These are phyloP conservation scores for Umbelopsis ramanniana DNA, from an alignment of 192 early-diverging fungal genomes.

Conservation along the genomic window DNA sequence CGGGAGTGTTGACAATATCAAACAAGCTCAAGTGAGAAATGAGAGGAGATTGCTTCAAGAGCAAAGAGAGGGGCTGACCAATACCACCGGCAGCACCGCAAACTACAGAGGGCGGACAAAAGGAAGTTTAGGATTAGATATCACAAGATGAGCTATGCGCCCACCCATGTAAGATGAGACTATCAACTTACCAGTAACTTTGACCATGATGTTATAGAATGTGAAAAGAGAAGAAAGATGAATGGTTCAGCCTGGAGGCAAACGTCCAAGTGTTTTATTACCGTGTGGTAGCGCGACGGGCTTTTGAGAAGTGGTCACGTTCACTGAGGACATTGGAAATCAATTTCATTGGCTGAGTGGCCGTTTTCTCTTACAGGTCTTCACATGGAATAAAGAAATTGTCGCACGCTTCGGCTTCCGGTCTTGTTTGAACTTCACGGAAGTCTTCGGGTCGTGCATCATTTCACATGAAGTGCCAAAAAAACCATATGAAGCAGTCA, in stretches of 20 bases:
- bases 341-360: slow-evolving; percentile 14
- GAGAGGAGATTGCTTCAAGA: slow-evolving; percentile 88
- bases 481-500: background rate
- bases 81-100: slow-evolving; percentile 92
- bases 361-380: background rate
- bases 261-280: background rate
- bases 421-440: slow-evolving; percentile 1
- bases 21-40: slow-evolving; percentile 89
- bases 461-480: slow-evolving; percentile 19
- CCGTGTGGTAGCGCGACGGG: background rate
- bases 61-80: slow-evolving; percentile 95
- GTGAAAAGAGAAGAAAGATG: background rate
- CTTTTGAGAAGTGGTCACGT: background rate
- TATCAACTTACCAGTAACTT: slow-evolving; percentile 13
- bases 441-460: slow-evolving; percentile 5
- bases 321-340: background rate
- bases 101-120: slow-evolving; percentile 45
- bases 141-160: too few relatives aligned
- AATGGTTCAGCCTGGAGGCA: background rate
- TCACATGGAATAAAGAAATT: slow-evolving; percentile 15
- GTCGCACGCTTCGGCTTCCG: slow-evolving; percentile 23
- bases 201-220: slow-evolving; percentile 3
- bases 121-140: background rate
- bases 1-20: slow-evolving; percentile 96
- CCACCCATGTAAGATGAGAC: background rate